These are phyloP conservation scores for Mallotus japonicus DNA, from an alignment of 441 rosid genomes.

Conservation along the genomic window DNA sequence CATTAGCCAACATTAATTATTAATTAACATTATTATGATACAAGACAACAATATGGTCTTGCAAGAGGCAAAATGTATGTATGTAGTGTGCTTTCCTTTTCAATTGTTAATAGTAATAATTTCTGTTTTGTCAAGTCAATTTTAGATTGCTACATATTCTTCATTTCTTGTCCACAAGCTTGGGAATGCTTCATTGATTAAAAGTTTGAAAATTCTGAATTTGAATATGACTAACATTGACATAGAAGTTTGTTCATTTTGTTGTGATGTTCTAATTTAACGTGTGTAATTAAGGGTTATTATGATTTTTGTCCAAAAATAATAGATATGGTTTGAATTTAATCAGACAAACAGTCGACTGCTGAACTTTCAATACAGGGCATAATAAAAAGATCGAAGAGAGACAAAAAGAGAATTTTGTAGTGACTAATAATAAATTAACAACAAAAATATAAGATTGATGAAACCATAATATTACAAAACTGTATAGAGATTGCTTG, in stretches of 20 bases:
- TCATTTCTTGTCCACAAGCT: background rate
- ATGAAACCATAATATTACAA: constrained; percentile 30
- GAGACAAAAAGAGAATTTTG: background rate
- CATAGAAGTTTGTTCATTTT: background rate
- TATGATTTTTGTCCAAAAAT: background rate
- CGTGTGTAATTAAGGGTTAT: background rate
- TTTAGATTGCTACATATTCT: background rate
- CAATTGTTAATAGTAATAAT: background rate
- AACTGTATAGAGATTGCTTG: constrained; percentile 37
- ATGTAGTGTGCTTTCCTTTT: background rate
- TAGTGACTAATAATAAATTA: background rate
- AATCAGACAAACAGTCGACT: too few relatives aligned
- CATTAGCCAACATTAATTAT: constrained; percentile 18
- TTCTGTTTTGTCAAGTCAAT: background rate
- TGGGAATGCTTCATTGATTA: background rate
- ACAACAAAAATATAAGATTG: background rate
- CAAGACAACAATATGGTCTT: background rate
- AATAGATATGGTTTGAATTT: background rate
- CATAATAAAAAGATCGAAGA: background rate
- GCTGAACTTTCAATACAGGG: background rate
- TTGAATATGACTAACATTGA: background rate
- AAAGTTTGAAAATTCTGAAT: background rate
- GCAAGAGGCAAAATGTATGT: background rate
- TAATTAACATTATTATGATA: too few relatives aligned
- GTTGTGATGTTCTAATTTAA: background rate